phyloP scores from a whole-genome alignment of 768 basidiomycete species.

The Coprinopsis sp. region DNA sequence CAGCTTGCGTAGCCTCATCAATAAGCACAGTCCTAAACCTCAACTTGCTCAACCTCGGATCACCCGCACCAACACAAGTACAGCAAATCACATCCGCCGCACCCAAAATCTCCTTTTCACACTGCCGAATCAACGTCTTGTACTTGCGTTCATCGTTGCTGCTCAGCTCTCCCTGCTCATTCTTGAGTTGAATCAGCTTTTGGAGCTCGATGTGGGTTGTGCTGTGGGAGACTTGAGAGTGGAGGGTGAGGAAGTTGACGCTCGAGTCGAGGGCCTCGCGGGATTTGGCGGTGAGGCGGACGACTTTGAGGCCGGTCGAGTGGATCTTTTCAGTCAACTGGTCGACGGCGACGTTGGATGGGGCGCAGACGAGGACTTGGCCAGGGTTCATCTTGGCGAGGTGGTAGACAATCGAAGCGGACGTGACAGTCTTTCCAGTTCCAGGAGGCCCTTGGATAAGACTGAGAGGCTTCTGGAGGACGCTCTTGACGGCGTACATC shows the following conservation, averaged over 20 bases:
- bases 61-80: conserved; percentile 97
- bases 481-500: conserved; percentile 99
- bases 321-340: conserved; percentile 99
- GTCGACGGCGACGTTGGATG: conserved; percentile 98
- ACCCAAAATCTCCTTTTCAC: conserved; percentile 94
- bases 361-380: conserved; percentile 97
- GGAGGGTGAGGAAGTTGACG: conserved; percentile 88
- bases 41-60: conserved; percentile 92
- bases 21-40: conserved; percentile 99
- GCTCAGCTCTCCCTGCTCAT: conserved; percentile 94
- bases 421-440: conserved; percentile 98
- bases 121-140: conserved; percentile 89
- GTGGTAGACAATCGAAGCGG: conserved; percentile 97
- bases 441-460: conserved; percentile 98
- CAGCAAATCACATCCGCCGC: conserved; percentile 98
- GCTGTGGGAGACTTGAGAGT: conserved; percentile 96
- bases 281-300: conserved; percentile 95
- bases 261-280: conserved; percentile 98
- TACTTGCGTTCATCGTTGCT: conserved; percentile 97
- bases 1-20: conserved; percentile 97
- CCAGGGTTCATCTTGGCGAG: conserved; percentile 99
- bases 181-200: conserved; percentile 97
- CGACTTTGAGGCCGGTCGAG: conserved; percentile 96
- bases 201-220: conserved; percentile 95
- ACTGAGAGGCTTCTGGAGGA: conserved; percentile 95